phyloP scores from a whole-genome alignment of 73 alveolate species.

The Paramecium sexaurelia region DNA sequence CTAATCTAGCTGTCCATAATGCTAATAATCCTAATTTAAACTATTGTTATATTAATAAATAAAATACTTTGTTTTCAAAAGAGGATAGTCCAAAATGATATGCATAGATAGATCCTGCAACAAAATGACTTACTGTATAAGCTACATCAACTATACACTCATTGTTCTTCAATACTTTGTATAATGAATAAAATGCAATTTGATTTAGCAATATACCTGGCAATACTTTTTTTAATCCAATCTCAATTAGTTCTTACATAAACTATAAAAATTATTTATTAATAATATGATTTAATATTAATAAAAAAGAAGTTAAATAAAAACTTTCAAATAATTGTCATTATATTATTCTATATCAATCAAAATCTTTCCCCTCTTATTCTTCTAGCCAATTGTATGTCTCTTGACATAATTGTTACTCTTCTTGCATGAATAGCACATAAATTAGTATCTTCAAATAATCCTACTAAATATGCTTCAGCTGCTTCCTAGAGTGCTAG shows the following conservation, averaged over 20 bases:
- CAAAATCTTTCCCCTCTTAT: slow-evolving; percentile 86
- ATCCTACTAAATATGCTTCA: slow-evolving; percentile 93
- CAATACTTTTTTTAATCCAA: background rate
- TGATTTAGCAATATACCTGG: background rate
- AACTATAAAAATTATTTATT: too few species aligned
- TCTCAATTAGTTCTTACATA: background rate
- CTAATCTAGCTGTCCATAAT: slow-evolving; percentile 16
- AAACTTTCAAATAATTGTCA: background rate
- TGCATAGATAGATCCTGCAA: background rate
- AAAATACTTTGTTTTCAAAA: background rate
- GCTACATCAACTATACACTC: slow-evolving; percentile 41
- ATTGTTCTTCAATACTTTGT: background rate
- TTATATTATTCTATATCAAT: background rate
- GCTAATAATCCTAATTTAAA: background rate
- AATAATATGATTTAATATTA: background rate
- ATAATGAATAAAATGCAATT: background rate
- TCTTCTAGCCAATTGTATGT: slow-evolving; percentile 90
- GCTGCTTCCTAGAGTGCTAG: slow-evolving; percentile 93
- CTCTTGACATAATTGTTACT: slow-evolving; percentile 98
- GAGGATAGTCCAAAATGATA: background rate
- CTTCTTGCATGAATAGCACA: slow-evolving; percentile 99
- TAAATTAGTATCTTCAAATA: slow-evolving; percentile 93
- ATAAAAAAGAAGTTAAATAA: background rate
- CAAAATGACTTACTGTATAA: background rate
- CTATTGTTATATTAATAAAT: background rate